These are phyloP conservation scores for Cryptococcus neoformans DNA, from an alignment of 1,284 basidiomycete species.

Conservation along the genomic window DNA sequence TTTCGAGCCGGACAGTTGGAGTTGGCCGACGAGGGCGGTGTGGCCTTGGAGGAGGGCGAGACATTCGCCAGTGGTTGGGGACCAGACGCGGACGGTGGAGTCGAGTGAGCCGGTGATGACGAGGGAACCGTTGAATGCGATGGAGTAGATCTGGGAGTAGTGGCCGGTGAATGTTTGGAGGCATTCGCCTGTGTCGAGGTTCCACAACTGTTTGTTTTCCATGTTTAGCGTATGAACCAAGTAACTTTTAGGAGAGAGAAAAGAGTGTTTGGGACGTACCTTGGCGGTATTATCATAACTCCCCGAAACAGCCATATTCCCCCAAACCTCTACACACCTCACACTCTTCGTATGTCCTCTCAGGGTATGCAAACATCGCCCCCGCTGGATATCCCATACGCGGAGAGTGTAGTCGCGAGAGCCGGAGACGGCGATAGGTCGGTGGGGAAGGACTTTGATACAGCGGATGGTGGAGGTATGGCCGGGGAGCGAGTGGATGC, in stretches of 20 bases:
- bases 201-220: slow-evolving; percentile 61
- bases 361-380: slow-evolving; percentile 65
- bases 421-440: slow-evolving; percentile 85
- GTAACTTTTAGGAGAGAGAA: background rate
- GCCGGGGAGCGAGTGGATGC: slow-evolving; percentile 74
- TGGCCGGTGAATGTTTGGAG: slow-evolving; percentile 84
- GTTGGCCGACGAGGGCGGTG: slow-evolving; percentile 88
- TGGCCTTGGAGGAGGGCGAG: slow-evolving; percentile 87
- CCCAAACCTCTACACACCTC: slow-evolving; percentile 67
- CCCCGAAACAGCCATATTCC: slow-evolving; percentile 29
- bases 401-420: slow-evolving; percentile 82
- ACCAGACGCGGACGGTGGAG: slow-evolving; percentile 87
- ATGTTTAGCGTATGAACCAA: background rate
- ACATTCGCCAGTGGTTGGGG: slow-evolving; percentile 72
- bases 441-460: slow-evolving; percentile 78
- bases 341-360: slow-evolving; percentile 80
- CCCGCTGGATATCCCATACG: slow-evolving; percentile 90
- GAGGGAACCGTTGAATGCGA: slow-evolving; percentile 84
- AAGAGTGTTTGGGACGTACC: slow-evolving; percentile 12
- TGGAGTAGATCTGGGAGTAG: slow-evolving; percentile 86
- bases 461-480: slow-evolving; percentile 92
- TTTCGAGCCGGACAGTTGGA: slow-evolving; percentile 72
- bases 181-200: slow-evolving; percentile 80
- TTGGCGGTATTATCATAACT: slow-evolving; percentile 32
- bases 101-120: slow-evolving; percentile 88